phyloP scores from a whole-genome alignment of 164 flowering plant species.

The Cinnamomum chago region DNA sequence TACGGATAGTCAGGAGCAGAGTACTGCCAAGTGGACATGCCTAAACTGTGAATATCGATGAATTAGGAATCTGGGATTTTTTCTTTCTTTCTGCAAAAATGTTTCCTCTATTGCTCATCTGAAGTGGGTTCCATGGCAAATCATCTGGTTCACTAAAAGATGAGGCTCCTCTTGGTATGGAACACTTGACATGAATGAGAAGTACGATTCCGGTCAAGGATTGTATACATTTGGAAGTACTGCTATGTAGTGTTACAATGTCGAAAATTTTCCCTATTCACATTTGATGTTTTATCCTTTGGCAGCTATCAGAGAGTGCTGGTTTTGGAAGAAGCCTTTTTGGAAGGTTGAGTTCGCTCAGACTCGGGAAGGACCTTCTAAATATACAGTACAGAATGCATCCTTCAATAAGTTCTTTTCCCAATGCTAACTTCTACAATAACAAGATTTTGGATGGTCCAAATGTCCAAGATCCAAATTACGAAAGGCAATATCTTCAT shows the following conservation, averaged over 20 bases:
- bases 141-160: background rate
- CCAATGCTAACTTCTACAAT: conserved; percentile 38
- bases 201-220: too few relatives aligned
- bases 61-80: too few relatives aligned
- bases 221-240: too few relatives aligned
- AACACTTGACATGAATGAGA: background rate
- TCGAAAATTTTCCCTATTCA: background rate
- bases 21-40: too few relatives aligned
- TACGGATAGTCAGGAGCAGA: too few relatives aligned
- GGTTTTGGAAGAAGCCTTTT: conserved; percentile 54
- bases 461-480: conserved; percentile 18
- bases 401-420: conserved; percentile 50
- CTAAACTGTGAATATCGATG: too few relatives aligned
- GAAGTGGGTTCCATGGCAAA: background rate
- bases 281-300: background rate
- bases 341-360: conserved; percentile 32
- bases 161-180: background rate
- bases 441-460: conserved; percentile 30
- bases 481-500: conserved; percentile 28
- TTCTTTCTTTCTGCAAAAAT: too few relatives aligned
- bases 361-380: conserved; percentile 35
- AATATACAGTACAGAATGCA: conserved; percentile 56
- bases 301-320: conserved; percentile 31
- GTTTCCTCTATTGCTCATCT: background rate
- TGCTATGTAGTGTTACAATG: background rate